phyloP scores from a whole-genome alignment of 2,329 filamentous ascomycete species.

The Botryotinia convoluta region DNA sequence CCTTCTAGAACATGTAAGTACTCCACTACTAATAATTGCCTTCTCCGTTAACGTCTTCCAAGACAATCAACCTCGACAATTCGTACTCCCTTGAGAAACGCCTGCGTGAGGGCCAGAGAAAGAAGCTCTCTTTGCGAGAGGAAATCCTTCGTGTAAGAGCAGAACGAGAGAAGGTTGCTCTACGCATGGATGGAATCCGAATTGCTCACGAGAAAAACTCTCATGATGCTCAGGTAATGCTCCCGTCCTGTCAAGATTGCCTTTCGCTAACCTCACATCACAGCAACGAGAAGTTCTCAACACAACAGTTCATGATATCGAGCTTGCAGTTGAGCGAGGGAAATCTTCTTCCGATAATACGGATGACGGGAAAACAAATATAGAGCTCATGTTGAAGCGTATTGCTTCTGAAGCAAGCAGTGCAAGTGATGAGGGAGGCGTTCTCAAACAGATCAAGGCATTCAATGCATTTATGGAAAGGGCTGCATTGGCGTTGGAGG shows the following conservation, averaged over 20 bases:
- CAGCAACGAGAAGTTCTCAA: slow-evolving; percentile 52
- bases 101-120: slow-evolving; percentile 54
- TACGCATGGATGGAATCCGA: slow-evolving; percentile 62
- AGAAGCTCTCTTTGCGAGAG: slow-evolving; percentile 55
- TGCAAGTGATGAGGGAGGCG: slow-evolving; percentile 49
- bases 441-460: slow-evolving; percentile 55
- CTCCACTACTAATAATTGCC: not conserved
- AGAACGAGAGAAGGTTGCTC: slow-evolving; percentile 60
- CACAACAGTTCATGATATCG: slow-evolving; percentile 59
- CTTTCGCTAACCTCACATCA: slow-evolving; percentile 24
- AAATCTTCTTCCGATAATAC: slow-evolving; percentile 49
- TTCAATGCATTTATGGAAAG: slow-evolving; percentile 65
- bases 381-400: slow-evolving; percentile 56
- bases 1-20: slow-evolving; percentile 57
- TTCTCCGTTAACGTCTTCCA: slow-evolving; percentile 31
- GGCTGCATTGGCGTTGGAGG: slow-evolving; percentile 55
- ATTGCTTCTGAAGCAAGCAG: slow-evolving; percentile 54
- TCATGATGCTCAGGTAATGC: slow-evolving; percentile 49
- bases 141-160: slow-evolving; percentile 58
- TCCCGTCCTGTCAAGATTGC: not conserved
- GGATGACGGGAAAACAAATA: slow-evolving; percentile 51
- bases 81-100: slow-evolving; percentile 57
- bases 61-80: slow-evolving; percentile 59
- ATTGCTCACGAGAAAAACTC: slow-evolving; percentile 56
- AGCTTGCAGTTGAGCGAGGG: slow-evolving; percentile 53